phyloP scores from a whole-genome alignment of 1,284 basidiomycete genomes.

The Leccinum pachyderme region DNA sequence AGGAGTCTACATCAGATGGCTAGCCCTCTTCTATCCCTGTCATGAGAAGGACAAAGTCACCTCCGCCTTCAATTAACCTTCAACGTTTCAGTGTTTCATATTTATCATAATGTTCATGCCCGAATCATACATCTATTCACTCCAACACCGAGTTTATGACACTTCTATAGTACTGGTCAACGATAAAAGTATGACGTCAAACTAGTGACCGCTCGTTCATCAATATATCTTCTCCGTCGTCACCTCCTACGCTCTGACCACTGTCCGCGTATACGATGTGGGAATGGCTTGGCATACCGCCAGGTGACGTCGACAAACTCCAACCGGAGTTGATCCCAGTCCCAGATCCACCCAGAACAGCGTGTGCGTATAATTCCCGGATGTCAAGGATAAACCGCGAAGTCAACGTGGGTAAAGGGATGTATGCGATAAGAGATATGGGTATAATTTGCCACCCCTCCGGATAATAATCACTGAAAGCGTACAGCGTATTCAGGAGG shows the following conservation, averaged over 20 bases:
- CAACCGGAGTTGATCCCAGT: neutral
- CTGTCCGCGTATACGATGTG: neutral
- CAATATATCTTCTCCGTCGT: too few relatives aligned
- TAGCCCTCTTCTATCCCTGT: too few relatives aligned
- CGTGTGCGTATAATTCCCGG: neutral
- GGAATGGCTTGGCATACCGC: neutral
- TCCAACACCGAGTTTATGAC: too few relatives aligned
- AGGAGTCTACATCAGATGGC: too few relatives aligned
- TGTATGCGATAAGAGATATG: neutral
- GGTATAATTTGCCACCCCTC: neutral
- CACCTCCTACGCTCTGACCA: neutral
- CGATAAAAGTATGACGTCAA: too few relatives aligned
- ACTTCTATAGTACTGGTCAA: too few relatives aligned
- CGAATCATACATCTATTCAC: too few relatives aligned
- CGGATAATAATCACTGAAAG: neutral
- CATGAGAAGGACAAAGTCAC: too few relatives aligned
- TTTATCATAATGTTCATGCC: too few relatives aligned
- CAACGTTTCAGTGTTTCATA: too few relatives aligned
- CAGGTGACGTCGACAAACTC: neutral
- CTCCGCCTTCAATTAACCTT: too few relatives aligned
- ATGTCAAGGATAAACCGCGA: neutral
- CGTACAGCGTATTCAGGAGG: neutral
- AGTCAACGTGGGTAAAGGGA: neutral
- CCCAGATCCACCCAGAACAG: neutral
- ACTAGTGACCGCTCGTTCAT: too few relatives aligned